These are phyloP conservation scores for Pholiota conissans DNA, from an alignment of 768 basidiomycete genomes.

Conservation along the genomic window DNA sequence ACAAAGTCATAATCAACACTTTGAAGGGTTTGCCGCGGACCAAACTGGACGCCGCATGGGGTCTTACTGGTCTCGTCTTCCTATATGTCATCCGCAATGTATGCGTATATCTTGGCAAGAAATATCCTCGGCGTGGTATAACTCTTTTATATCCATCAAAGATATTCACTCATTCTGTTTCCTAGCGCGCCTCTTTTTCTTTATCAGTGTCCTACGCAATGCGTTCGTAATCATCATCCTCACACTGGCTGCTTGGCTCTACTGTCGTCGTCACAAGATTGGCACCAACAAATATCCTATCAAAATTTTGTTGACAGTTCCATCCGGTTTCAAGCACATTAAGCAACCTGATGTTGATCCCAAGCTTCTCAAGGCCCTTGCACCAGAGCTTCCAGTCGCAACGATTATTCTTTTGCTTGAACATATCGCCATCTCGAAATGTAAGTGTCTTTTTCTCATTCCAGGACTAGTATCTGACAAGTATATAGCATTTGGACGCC, in stretches of 20 bases:
- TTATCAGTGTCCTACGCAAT: conserved; percentile 73
- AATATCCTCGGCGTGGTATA: conserved; percentile 65
- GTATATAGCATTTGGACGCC: conserved; percentile 81
- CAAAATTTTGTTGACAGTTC: conserved; percentile 81
- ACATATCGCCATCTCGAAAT: conserved; percentile 97
- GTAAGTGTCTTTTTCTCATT: conserved; percentile 37
- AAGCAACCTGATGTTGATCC: conserved; percentile 38
- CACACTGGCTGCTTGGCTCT: conserved; percentile 86
- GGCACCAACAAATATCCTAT: conserved; percentile 75
- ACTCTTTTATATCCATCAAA: not conserved
- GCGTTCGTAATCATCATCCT: conserved; percentile 88
- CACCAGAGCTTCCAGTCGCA: conserved; percentile 74
- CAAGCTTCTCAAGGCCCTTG: conserved; percentile 65
- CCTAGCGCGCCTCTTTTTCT: conserved; percentile 72
- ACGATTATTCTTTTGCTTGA: conserved; percentile 91
- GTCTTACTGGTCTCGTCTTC: conserved; percentile 68
- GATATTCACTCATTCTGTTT: conserved; percentile 1
- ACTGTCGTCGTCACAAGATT: conserved; percentile 62
- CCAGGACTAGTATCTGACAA: not conserved
- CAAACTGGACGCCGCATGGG: conserved; percentile 86
- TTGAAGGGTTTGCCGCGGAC: conserved; percentile 78
- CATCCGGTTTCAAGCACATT: conserved; percentile 75
- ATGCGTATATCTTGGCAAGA: conserved; percentile 50
- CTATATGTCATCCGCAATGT: conserved; percentile 69
- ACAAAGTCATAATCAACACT: conserved; percentile 89